Conservation (phyloP, 306 rosid genomes). For the Herpetospermum pedunculosum region DNA sequence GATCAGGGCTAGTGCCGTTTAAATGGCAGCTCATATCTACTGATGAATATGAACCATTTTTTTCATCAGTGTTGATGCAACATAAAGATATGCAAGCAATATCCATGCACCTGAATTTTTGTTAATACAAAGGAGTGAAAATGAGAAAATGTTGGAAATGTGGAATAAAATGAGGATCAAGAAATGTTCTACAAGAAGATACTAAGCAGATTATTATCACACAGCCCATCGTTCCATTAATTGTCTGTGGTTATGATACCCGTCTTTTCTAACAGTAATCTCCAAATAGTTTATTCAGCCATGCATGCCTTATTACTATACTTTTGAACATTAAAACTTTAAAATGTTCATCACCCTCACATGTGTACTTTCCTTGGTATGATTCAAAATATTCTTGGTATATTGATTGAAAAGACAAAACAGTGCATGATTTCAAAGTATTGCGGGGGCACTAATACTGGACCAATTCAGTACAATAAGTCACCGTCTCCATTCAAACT, state of each 20-base stretch:
- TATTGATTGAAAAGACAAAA: neutral
- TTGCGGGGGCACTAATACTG: no score
- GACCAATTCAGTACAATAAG: no score
- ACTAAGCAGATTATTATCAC: neutral
- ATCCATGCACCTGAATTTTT: constrained; percentile 19
- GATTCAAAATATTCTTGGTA: neutral
- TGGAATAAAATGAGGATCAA: neutral
- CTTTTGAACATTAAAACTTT: neutral
- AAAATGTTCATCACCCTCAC: no score
- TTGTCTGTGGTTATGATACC: neutral
- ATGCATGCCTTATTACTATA: neutral
- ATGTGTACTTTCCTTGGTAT: neutral
- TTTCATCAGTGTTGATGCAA: constrained; percentile 30
- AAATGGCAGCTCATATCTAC: constrained; percentile 57
- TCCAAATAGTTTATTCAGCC: neutral
- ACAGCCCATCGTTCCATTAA: neutral
- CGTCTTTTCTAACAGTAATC: neutral
- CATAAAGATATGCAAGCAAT: constrained; percentile 21
- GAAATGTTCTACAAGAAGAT: neutral
- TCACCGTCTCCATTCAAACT: no score
- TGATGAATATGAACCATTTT: constrained; percentile 21
- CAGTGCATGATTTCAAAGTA: no score
- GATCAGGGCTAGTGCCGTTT: constrained; percentile 31
- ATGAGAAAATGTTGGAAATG: neutral
- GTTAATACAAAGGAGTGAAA: neutral